Conservation (phyloP, 768 basidiomycete species). For the Lactarius hengduanensis region DNA sequence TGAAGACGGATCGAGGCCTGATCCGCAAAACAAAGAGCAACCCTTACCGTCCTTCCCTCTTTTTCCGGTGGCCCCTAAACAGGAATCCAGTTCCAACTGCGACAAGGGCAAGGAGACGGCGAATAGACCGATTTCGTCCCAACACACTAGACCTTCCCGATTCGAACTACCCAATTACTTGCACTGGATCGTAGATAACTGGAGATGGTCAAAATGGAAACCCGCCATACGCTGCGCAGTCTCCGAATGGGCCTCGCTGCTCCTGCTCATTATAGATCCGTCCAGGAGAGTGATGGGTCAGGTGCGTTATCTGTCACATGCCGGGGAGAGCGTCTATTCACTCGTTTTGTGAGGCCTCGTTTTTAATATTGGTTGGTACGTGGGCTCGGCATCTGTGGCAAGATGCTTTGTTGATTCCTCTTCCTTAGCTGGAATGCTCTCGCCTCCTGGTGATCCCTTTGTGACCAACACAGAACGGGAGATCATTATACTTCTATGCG, state of each 20-base stretch:
- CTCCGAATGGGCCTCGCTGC: conserved; percentile 57
- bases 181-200: conserved; percentile 59
- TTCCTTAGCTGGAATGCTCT: conserved; percentile 55
- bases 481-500: conserved; percentile 50
- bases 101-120: conserved; percentile 6
- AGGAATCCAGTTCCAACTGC: background rate
- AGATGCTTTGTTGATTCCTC: background rate
- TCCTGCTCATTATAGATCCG: conserved; percentile 57
- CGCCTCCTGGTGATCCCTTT: conserved; percentile 68
- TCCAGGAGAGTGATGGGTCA: conserved; percentile 54
- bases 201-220: conserved; percentile 57
- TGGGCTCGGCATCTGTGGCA: background rate
- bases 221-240: conserved; percentile 62
- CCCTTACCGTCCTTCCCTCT: conserved; percentile 3
- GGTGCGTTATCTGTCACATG: conserved; percentile 38
- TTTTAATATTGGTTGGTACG: conserved; percentile 61
- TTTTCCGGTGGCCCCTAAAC: conserved; percentile 7
- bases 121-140: conserved; percentile 3
- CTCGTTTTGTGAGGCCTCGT: conserved; percentile 49
- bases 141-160: background rate
- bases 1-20: conserved; percentile 24
- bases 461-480: conserved; percentile 68
- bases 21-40: conserved; percentile 18
- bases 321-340: conserved; percentile 6
- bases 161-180: conserved; percentile 36